These are phyloP conservation scores for Sporothrix variecibatus DNA, from an alignment of 2,329 filamentous ascomycete genomes.

Conservation along the genomic window DNA sequence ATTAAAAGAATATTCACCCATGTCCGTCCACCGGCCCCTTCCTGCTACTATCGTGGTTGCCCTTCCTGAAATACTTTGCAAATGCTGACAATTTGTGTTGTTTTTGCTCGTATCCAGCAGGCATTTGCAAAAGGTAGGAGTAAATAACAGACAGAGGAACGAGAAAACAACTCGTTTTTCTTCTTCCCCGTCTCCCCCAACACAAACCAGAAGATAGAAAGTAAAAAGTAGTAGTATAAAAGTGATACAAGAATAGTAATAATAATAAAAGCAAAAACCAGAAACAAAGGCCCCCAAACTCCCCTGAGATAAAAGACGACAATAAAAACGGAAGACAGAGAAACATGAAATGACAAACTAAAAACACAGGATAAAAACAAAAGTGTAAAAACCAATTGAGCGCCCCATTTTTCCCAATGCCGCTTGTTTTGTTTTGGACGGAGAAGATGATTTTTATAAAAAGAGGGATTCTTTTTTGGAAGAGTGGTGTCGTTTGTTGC, in stretches of 20 bases:
- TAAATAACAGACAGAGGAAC: neutral
- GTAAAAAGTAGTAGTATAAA: neutral
- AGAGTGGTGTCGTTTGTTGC: neutral
- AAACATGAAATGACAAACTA: neutral
- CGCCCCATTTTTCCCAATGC: slow-evolving; percentile 18
- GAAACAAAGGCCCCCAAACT: slow-evolving; percentile 2
- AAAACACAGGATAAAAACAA: neutral
- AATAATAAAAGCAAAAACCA: neutral
- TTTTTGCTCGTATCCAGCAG: slow-evolving; percentile 10
- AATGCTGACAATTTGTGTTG: neutral
- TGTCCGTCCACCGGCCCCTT: neutral
- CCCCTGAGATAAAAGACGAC: neutral
- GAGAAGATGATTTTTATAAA: neutral
- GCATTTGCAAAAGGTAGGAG: neutral
- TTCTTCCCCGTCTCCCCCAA: neutral
- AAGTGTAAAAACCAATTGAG: slow-evolving; percentile 3
- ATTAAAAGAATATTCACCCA: neutral
- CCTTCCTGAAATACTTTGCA: neutral
- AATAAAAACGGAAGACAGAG: neutral
- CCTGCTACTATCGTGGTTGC: neutral
- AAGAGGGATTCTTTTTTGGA: neutral
- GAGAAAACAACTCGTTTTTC: neutral
- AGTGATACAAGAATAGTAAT: neutral
- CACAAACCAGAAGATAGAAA: neutral
- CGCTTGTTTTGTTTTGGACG: slow-evolving; percentile 6